A percentile compares a stretch with the other conserved stretches of the same genome.
Evolutionary conservation across 257 asterid genomes (phyloP).

Genomic region (Capsicum rhomboideum): DNA sequence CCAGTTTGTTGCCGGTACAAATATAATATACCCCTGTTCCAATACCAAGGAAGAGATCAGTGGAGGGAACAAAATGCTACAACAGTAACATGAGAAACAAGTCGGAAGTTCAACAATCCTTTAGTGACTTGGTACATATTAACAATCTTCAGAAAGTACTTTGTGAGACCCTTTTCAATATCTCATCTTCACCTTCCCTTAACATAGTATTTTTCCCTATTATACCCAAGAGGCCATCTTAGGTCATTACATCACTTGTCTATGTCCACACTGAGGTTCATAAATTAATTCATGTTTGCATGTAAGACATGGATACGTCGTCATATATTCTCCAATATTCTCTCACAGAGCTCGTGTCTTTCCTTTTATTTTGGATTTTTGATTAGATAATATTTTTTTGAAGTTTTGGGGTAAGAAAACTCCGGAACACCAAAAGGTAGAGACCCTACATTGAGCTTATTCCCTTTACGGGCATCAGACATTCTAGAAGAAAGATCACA

Average conservation of each 20-base stretch:
- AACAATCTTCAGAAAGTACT: constrained; percentile 4
- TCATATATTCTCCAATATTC: not conserved
- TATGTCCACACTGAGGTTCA: not conserved
- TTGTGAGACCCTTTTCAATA: not conserved
- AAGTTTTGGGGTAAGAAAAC: not conserved
- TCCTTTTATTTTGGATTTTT: not conserved
- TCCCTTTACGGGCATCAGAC: not conserved
- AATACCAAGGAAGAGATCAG: constrained; percentile 16
- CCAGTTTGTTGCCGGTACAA: constrained; percentile 68
- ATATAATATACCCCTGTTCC: constrained; percentile 69
- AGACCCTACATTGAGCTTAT: not conserved
- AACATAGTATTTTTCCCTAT: not conserved
- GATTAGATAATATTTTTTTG: not conserved
- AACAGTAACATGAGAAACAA: not conserved
- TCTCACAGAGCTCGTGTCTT: not conserved
- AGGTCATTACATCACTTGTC: not conserved
- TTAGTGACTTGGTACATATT: not conserved
- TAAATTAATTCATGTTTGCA: not conserved
- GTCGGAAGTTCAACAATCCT: not conserved
- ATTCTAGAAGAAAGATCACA: not conserved
- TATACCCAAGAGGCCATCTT: not conserved
- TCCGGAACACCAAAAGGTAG: not conserved
- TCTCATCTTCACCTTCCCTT: not conserved
- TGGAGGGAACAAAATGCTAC: not conserved
- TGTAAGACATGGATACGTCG: not conserved